Evolutionary conservation across 352 stramenopile genomes (phyloP), one percentile per base, ranked within the genome.

Genomic region (Globisporangium iwayamae): DNA sequence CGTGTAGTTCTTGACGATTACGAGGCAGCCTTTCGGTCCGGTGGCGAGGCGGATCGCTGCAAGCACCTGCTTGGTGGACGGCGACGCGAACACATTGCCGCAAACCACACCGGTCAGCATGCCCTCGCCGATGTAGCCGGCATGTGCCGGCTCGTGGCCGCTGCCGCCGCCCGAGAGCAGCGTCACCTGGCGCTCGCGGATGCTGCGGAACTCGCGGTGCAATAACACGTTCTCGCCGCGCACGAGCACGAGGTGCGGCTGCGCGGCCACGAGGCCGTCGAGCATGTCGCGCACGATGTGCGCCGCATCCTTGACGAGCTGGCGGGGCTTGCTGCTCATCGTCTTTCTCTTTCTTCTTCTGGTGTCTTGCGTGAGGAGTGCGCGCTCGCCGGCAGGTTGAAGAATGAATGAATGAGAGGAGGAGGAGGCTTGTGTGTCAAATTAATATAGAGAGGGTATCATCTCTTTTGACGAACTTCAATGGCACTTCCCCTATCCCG

Each of bases 1-100:
- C 2, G 97, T 99, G 85, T 99, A 99, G 82, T 99, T 99, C 84
- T 99, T 99, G 34, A 99, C 94, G 54, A 99, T 90, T 2, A 99
- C 67, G 6, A 99, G 75, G 63, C 94, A 98, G 46, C 96, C 96
- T 45, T 89, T 81, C 3, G 79, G 74, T 0, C 85, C 87, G 1
- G 83, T 73, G 30, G 85, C 79, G 25, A 96, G 81, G 36, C 93
- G 89, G 74, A 99, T 99, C n/a, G 96, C 96, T 10, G 89, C 85
- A 20, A 99, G 81, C 58, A 99, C 95, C 52, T 97, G 89, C 54
- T 89, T 81, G 20, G 97, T 96, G 46, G 89, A 92, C 5, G 97
- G 97, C 50, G 86, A 98, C 18, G 97, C 96, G 76, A 99, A 99
- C 20, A 99, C 97, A 38, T 87, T 94, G 54, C 97, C 97, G 63